These are phyloP conservation scores for Priceomyces haplophilus DNA, from an alignment of 805 yeast genomes.

Conservation along the genomic window DNA sequence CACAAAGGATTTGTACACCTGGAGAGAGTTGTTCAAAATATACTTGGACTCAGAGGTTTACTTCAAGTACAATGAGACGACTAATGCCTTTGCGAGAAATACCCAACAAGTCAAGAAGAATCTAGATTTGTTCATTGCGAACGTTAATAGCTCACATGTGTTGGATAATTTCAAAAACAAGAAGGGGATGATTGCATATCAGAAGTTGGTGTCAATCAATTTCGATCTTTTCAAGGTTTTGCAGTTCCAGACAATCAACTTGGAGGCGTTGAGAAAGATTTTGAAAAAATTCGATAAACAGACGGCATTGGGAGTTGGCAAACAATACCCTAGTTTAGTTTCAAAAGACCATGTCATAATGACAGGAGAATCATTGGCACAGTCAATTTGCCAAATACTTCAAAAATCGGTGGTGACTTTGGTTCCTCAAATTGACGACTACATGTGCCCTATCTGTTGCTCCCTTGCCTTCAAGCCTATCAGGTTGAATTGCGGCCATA, in stretches of 20 bases:
- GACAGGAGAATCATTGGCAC: conserved; percentile 49
- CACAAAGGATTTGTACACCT: conserved; percentile 54
- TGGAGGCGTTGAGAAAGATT: conserved; percentile 63
- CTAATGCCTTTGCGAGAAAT: conserved; percentile 43
- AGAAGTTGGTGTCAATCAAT: conserved; percentile 52
- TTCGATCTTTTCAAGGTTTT: conserved; percentile 52
- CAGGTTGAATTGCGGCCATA: conserved; percentile 58
- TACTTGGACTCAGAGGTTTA: conserved; percentile 68
- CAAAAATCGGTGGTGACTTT: conserved; percentile 52
- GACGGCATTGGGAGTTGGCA: conserved; percentile 51
- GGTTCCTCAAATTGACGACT: conserved; percentile 74
- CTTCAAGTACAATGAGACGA: conserved; percentile 48
- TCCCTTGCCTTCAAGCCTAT: conserved; percentile 72
- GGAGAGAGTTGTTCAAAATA: conserved; percentile 66
- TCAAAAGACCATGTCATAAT: conserved; percentile 41
- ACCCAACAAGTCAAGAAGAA: conserved; percentile 45
- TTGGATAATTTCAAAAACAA: conserved; percentile 45
- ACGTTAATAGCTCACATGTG: conserved; percentile 36
- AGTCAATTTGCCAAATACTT: conserved; percentile 53
- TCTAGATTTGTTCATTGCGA: conserved; percentile 38
- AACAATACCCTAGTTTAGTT: conserved; percentile 44
- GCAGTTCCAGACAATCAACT: conserved; percentile 60
- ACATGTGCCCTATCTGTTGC: conserved; percentile 70
- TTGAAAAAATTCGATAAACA: conserved; percentile 75
- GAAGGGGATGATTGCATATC: conserved; percentile 43